Conservation (phyloP, 257 asterid genomes). For the Handroanthus guayacan region DNA sequence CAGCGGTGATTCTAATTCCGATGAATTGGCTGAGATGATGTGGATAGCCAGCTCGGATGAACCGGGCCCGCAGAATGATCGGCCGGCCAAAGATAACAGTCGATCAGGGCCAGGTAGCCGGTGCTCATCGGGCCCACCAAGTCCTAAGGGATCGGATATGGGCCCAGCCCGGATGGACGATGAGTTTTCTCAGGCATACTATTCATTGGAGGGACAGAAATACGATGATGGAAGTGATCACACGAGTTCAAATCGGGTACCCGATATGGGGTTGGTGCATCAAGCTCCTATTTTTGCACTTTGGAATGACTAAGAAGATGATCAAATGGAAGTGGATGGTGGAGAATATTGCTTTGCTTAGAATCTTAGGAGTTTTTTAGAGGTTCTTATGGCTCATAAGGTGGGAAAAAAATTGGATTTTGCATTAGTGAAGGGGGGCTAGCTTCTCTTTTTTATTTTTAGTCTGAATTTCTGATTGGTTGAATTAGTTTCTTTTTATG, state of each 20-base stretch:
- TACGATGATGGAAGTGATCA: constrained; percentile 43
- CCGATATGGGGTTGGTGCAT: constrained; percentile 49
- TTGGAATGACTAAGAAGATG: constrained; percentile 57
- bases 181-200: constrained; percentile 43
- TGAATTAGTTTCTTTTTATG: background rate
- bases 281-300: constrained; percentile 64
- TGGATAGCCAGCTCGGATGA: constrained; percentile 46
- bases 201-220: constrained; percentile 42
- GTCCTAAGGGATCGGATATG: constrained; percentile 31
- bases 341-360: constrained; percentile 5
- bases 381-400: background rate
- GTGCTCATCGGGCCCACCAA: constrained; percentile 34
- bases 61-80: constrained; percentile 24
- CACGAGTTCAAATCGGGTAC: constrained; percentile 26
- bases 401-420: background rate
- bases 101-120: constrained; percentile 30
- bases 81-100: background rate
- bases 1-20: constrained; percentile 45
- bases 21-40: constrained; percentile 51
- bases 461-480: background rate
- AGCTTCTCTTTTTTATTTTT: background rate
- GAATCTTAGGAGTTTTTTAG: background rate
- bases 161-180: constrained; percentile 37
- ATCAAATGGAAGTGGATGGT: background rate
- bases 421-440: background rate